These are phyloP conservation scores for Backusella australiensis DNA, from an alignment of 192 early-diverging fungal species.

Conservation along the genomic window DNA sequence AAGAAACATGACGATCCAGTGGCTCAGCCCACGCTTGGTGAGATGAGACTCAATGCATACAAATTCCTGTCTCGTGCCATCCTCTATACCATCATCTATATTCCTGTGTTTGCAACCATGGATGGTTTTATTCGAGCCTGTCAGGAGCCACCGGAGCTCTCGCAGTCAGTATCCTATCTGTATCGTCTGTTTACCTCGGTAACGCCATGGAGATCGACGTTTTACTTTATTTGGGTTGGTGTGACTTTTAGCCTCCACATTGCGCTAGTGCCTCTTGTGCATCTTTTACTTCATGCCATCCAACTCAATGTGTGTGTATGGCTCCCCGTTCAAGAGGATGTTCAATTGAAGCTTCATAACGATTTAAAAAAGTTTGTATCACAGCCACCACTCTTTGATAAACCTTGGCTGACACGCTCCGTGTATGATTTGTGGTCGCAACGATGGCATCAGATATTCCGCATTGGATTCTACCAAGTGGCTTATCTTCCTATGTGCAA, in stretches of 20 bases:
- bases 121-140: slow-evolving; percentile 11
- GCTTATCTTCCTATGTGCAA: slow-evolving; percentile 11
- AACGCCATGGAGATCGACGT: neutral
- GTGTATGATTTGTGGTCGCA: slow-evolving; percentile 24
- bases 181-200: neutral
- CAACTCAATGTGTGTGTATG: neutral
- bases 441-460: slow-evolving; percentile 32
- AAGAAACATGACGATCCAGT: neutral
- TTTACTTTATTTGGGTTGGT: slow-evolving; percentile 10
- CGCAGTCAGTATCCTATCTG: neutral
- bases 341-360: neutral
- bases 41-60: neutral
- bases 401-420: slow-evolving; percentile 17
- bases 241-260: neutral
- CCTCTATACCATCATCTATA: neutral
- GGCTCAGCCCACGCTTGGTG: neutral
- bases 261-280: neutral
- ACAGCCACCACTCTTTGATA: slow-evolving; percentile 19
- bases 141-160: neutral
- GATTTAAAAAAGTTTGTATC: slow-evolving; percentile 1
- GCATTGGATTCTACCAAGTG: slow-evolving; percentile 16
- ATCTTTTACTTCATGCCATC: neutral
- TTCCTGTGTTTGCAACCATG: slow-evolving; percentile 3
- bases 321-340: neutral
- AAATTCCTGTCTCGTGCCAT: neutral